Evolutionary conservation across 208 protist species (phyloP), one percentile per base, ranked within the genome.

Genomic region (Paratrypanosoma confusum): DNA sequence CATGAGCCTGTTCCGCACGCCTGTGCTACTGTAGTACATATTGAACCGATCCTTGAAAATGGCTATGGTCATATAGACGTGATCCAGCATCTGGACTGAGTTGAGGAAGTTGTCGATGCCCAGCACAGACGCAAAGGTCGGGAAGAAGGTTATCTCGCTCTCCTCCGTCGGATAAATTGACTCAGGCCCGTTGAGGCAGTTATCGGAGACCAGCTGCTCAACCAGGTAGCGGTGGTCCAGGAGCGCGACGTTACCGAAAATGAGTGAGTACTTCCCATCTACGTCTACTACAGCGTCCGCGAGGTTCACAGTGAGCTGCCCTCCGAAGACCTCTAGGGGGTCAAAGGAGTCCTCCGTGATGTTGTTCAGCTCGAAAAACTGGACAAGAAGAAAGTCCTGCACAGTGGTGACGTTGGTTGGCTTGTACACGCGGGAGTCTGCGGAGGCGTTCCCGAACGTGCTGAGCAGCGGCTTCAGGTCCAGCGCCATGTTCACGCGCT

Each of bases 231-330:
- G 39, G 29, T 53, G 68, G 39, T 97, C 95, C 33, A 98, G 43
- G 6, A 97, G 39, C 1, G 89, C 74, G 18, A 90, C 71, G 56
- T 95, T 97, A 42, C 93, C 95, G 21, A 97, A 25, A 2, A 61
- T 36, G 21, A 69, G 67, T 10, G 93, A 69, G 54, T 87, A 98
- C 70, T 98, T 98, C 24, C 89, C 93, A 31, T 39, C 31, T 3
- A 81, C 38, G 1, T 22, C 46, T 10, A 59, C 50, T 14, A 97
- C 68, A 1, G 39, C 58, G 56, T 92, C 90, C 1, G 73, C 68
- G 7, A 97, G 73, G 0, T 60, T 74, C 2, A 61, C 50, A 1
- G 42, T 18, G 29, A 81, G 14, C 26, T 13, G 20, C 2, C 50
- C 33, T 2, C 40, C 37, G 2, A 50, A 25, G 0, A 73, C 17